Conservation (phyloP, 2,329 filamentous ascomycete genomes). For the Penicillium palitans region DNA sequence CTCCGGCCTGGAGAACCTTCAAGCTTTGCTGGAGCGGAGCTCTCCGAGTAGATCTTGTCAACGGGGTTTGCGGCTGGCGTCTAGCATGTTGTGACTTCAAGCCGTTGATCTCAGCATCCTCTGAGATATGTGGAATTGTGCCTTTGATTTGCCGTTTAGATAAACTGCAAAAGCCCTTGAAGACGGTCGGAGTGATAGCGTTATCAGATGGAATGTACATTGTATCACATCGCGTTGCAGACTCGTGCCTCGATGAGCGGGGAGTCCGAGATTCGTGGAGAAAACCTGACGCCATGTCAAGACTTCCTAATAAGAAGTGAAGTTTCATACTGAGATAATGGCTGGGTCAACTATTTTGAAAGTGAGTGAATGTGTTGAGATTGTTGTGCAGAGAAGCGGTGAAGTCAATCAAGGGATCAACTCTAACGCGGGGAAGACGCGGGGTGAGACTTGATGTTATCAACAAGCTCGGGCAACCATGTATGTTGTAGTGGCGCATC, state of each 20-base stretch:
- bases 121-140: constrained; percentile 1
- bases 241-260: constrained; percentile 31
- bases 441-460: not conserved
- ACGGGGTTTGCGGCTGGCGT: constrained; percentile 29
- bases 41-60: constrained; percentile 31
- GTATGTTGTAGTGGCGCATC: not conserved
- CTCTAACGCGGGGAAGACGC: constrained; percentile 1
- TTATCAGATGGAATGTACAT: constrained; percentile 47
- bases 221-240: constrained; percentile 36
- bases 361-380: not conserved
- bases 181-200: constrained; percentile 43
- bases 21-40: constrained; percentile 50
- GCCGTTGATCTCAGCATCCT: constrained; percentile 31
- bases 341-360: not conserved
- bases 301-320: not conserved
- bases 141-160: constrained; percentile 30
- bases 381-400: constrained; percentile 9
- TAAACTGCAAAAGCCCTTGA: constrained; percentile 47
- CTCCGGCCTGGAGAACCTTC: constrained; percentile 43
- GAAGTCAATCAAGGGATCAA: constrained; percentile 10
- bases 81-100: constrained; percentile 40
- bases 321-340: not conserved
- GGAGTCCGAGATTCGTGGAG: constrained; percentile 35
- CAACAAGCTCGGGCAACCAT: not conserved
- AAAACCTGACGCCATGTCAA: constrained; percentile 28